These are phyloP conservation scores for Leccinum huronense DNA, from an alignment of 1,284 basidiomycete species.

Conservation along the genomic window DNA sequence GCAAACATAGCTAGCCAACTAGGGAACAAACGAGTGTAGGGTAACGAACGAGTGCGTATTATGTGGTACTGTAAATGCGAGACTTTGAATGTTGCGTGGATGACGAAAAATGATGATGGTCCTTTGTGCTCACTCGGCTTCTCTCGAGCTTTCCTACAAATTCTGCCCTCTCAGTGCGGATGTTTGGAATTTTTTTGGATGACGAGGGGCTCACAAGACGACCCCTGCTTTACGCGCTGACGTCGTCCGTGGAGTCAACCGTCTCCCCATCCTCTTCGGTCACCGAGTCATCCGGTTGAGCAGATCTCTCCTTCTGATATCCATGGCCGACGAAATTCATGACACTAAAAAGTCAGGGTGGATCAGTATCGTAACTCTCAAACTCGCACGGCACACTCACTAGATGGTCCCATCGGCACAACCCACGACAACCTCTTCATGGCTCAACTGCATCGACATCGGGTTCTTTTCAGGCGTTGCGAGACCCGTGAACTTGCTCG, in stretches of 20 bases:
- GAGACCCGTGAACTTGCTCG: constrained; percentile 66
- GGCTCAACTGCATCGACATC: constrained; percentile 84
- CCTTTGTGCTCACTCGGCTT: not conserved
- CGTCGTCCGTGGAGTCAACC: constrained; percentile 18
- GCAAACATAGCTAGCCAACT: constrained; percentile 12
- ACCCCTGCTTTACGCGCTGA: constrained; percentile 13
- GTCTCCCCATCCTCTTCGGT: constrained; percentile 18
- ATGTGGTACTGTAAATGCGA: constrained; percentile 1
- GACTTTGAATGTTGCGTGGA: constrained; percentile 1
- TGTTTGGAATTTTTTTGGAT: not conserved
- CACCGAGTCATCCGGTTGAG: constrained; percentile 1
- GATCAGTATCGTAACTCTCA: constrained; percentile 14
- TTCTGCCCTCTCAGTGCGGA: not conserved
- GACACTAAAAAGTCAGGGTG: constrained; percentile 37
- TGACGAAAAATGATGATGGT: not conserved
- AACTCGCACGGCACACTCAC: constrained; percentile 44
- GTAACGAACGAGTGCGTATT: constrained; percentile 17
- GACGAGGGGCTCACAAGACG: not conserved
- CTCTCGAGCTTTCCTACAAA: not conserved
- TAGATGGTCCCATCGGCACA: constrained; percentile 88
- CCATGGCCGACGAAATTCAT: constrained; percentile 60
- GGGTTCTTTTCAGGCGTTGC: constrained; percentile 84
- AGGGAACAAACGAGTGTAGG: constrained; percentile 24
- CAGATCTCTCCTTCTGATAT: constrained; percentile 35
- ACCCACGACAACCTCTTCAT: constrained; percentile 82